A percentile compares a stretch with the other conserved stretches of the same genome.
Conservation (phyloP, 305 asterid genomes). For the Fraxinus velutina region DNA sequence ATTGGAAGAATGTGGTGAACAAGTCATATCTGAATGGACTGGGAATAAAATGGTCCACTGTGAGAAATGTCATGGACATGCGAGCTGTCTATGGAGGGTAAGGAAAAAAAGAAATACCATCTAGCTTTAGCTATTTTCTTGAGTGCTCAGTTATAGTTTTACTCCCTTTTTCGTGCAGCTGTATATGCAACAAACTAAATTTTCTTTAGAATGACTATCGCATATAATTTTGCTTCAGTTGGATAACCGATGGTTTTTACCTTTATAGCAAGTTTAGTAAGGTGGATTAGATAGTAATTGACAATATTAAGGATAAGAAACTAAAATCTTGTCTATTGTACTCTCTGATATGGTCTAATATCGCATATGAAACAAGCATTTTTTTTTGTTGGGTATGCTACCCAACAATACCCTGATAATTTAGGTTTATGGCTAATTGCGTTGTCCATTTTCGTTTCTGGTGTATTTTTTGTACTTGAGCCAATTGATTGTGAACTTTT, state of each 20-base stretch:
- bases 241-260: not conserved
- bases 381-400: too few species aligned
- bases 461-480: too few species aligned
- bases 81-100: constrained; percentile 98
- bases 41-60: constrained; percentile 86
- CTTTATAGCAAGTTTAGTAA: not conserved
- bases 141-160: not conserved
- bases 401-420: too few species aligned
- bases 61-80: constrained; percentile 97
- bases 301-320: not conserved
- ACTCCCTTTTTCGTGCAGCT: not conserved
- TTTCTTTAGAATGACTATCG: not conserved
- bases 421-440: too few species aligned
- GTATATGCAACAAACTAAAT: not conserved
- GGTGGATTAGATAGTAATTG: not conserved
- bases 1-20: constrained; percentile 78
- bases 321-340: not conserved
- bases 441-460: too few species aligned
- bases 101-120: constrained; percentile 21
- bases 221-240: not conserved
- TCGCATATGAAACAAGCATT: not conserved
- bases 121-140: not conserved
- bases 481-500: not conserved
- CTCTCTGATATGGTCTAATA: not conserved
- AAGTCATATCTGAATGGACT: constrained; percentile 80